Evolutionary conservation across 176 grass and related monocot genomes (phyloP).

Genomic region (Zea luxurians): DNA sequence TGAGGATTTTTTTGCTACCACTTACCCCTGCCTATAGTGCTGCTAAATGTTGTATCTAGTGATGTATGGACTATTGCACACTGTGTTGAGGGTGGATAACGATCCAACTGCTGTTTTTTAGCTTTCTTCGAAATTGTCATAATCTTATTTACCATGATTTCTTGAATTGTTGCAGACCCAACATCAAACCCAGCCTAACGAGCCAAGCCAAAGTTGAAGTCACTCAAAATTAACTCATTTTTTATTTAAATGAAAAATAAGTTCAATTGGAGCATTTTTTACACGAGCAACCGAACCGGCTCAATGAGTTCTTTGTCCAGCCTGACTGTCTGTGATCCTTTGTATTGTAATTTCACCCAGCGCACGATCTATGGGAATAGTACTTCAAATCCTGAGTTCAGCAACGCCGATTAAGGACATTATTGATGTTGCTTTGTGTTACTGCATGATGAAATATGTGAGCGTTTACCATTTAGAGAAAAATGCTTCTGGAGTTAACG

Average conservation of each 20-base stretch:
- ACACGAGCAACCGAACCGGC: not conserved
- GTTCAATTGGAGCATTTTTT: not conserved
- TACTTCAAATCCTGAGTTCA: not conserved
- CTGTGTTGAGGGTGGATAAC: not conserved
- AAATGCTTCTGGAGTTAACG: not conserved
- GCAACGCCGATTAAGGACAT: not conserved
- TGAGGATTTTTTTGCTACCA: slow-evolving; percentile 7
- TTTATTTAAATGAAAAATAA: not conserved
- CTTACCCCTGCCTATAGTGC: not conserved
- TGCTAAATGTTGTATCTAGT: slow-evolving; percentile 43
- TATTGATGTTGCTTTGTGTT: not conserved
- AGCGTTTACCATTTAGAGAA: slow-evolving; percentile 17
- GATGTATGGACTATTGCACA: not conserved
- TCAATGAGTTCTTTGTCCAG: not conserved
- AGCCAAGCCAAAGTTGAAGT: not conserved
- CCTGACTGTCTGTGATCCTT: not conserved
- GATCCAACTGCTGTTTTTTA: not conserved
- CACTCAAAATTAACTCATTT: not conserved
- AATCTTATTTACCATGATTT: not conserved
- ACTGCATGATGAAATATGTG: not conserved
- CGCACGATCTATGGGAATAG: not conserved
- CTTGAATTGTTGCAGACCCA: not conserved
- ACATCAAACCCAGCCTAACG: not conserved
- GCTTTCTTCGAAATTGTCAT: not conserved
- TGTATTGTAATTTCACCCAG: not conserved